Evolutionary conservation across 345 rosid genomes (phyloP).

Genomic region (Diplotaxis tenuifolia): DNA sequence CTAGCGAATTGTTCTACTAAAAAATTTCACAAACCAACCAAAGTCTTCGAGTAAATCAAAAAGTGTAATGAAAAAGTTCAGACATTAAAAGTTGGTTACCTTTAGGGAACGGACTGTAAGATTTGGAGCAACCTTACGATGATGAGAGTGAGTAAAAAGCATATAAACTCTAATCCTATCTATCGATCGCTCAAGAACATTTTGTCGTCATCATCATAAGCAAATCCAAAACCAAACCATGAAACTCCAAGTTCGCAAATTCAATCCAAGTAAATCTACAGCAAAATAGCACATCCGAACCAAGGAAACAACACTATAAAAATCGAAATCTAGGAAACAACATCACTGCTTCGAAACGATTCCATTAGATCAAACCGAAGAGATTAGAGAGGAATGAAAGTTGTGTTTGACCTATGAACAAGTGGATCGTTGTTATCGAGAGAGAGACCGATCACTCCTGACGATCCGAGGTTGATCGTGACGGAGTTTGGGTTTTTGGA

Average conservation of each 20-base stretch:
- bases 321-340: background rate
- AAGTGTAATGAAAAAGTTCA: too few relatives aligned
- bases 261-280: too few relatives aligned
- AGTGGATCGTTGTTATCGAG: constrained; percentile 63
- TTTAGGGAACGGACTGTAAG: constrained; percentile 68
- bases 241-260: too few relatives aligned
- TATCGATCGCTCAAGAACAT: background rate
- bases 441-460: constrained; percentile 76
- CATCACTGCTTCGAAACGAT: background rate
- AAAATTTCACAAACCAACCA: too few relatives aligned
- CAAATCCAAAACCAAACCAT: too few relatives aligned
- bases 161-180: background rate
- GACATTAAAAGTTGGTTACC: constrained; percentile 49
- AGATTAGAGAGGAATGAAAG: background rate
- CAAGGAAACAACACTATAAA: background rate
- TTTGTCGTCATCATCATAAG: background rate
- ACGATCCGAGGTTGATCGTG: constrained; percentile 61
- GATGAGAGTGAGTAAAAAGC: too few relatives aligned
- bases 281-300: too few relatives aligned
- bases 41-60: background rate
- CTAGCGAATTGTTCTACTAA: too few relatives aligned
- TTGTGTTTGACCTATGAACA: constrained; percentile 60
- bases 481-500: constrained; percentile 54
- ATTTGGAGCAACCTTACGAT: constrained; percentile 71
- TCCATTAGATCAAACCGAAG: too few relatives aligned